Base-by-base conservation (phyloP, 805 yeast species). In the Metschnikowia santaceciliae region DNA sequence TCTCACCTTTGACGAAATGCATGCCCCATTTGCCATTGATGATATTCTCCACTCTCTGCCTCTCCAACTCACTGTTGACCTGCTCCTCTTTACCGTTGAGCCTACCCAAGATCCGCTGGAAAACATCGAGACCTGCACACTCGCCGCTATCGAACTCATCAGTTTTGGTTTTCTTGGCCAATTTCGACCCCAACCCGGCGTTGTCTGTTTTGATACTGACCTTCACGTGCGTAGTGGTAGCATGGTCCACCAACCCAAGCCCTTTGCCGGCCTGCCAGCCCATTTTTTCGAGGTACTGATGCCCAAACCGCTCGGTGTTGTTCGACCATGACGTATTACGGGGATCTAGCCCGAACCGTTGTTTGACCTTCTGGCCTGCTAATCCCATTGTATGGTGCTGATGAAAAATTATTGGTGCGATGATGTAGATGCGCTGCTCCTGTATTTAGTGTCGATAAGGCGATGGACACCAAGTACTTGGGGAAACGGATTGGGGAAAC, bases 221-320 rank as follows among this genome's bases (percentile, higher is more conserved):
- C 62, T 87, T 90, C 41, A 92, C 87, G 64, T 94, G 97, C 1
- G 90, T 72, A 0, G 90, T 88, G 40, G 81, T 77, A 3, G 94
- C 83, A 61, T 84, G 81, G 17, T 67, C 66, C 1, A 79, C 83
- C 46, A 80, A 65, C 1, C 99, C 99, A 19, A 92, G 76, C 6
- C 98, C 98, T 54, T 75, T 72, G 17, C 99, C 99, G 2, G 96
- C 96, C 47, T 75, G 78, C 99, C 99, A 92, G 15, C 99, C 99
- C 63, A 84, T 73, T 58, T 81, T 84, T 54, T 82, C 82, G 53
- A 92, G 67, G 67, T 90, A 90, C 61, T 86, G 81, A 65, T 88
- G 97, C 0, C 99, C 99, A 62, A 92, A 92, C 47, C 96, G 71
- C 3, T 76, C 74, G 0, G 85, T 82, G 61, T 89, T 88, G 63